Base-by-base conservation (phyloP, 2,329 filamentous ascomycete genomes). In the Cryphonectria nitschkei region DNA sequence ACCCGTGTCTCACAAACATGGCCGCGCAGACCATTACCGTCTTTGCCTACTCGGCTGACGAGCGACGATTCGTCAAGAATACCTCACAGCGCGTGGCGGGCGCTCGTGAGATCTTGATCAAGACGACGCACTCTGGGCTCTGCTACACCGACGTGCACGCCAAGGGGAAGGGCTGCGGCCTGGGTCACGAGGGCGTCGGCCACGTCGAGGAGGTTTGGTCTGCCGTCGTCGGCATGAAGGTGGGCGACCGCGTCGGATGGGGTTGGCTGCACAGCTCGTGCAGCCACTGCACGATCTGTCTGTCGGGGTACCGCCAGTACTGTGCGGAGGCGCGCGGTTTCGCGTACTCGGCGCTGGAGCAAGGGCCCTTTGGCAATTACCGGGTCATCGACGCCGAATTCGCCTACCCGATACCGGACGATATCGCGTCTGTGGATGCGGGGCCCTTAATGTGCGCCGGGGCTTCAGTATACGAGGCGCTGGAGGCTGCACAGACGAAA, bases 101-200 rank as follows among this genome's bases (percentile, higher is more conserved):
- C n/a, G 41, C 56, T 39, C 69, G 65, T 29, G 80, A 89, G 72
- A 86, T 90, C 69, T 81, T 88, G 32, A 76, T 90, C 76, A 83
- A 83, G 66, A 81, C 90, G 70, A 90, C 87, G 26, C 86, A 87
- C 72, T 88, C 87, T 3, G 88, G 89, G 29, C 82, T 90, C 63
- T 91, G 88, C 78, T 86, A 86, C 69, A 90, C 88, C 9, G 87
- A 84, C 66, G 73, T 81, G 2, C 81, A 82, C 71, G 79, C 70
- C 34, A 73, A 72, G 52, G 37, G 32, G 1, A 72, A 70, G 43
- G 73, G 69, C 8, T 75, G 74, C 32, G 75, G 74, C 0, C 74
- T 83, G 1, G 81, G 81, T 5, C 81, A 83, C 68, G 81, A 83
- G 74, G 79, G 81, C 52, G 77, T 82, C 26, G 81, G 81, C 11